Evolutionary conservation across 768 basidiomycete genomes (phyloP).

Genomic region (Phylloporus rhodoxanthus): DNA sequence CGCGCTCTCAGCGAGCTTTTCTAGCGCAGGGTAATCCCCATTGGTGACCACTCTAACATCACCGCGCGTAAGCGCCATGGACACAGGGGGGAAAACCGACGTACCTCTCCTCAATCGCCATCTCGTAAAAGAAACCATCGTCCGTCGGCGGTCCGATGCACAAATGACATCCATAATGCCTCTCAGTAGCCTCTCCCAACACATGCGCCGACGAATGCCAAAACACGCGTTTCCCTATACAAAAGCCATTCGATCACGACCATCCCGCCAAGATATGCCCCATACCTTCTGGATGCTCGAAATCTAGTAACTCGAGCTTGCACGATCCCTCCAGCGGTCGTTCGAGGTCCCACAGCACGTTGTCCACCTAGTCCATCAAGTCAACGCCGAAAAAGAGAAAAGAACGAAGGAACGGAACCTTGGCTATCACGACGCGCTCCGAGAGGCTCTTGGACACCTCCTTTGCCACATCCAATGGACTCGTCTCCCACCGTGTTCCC

Average conservation of each 20-base stretch:
- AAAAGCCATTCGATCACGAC: neutral
- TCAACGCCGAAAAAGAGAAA: neutral
- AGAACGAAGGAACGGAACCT: slow-evolving; percentile 36
- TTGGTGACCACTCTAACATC: slow-evolving; percentile 61
- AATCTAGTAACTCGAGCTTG: slow-evolving; percentile 81
- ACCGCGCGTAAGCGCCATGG: neutral
- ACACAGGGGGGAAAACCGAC: neutral
- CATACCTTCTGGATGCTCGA: slow-evolving; percentile 84
- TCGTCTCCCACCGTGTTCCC: slow-evolving; percentile 91
- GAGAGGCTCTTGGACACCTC: slow-evolving; percentile 81
- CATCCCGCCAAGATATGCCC: neutral
- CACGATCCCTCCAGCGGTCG: slow-evolving; percentile 85
- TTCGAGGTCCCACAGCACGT: slow-evolving; percentile 88
- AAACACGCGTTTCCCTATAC: slow-evolving; percentile 87
- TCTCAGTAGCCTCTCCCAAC: slow-evolving; percentile 92
- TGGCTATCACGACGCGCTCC: slow-evolving; percentile 88
- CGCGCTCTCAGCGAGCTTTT: slow-evolving; percentile 80
- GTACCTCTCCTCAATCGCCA: slow-evolving; percentile 81
- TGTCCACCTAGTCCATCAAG: slow-evolving; percentile 57
- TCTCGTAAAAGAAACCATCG: slow-evolving; percentile 99
- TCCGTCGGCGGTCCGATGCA: slow-evolving; percentile 96
- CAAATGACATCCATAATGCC: slow-evolving; percentile 94
- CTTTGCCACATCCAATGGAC: slow-evolving; percentile 86
- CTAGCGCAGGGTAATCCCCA: slow-evolving; percentile 81
- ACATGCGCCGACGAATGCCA: slow-evolving; percentile 99